Base-by-base conservation (phyloP, 768 basidiomycete genomes). In the Mycena latifolia region DNA sequence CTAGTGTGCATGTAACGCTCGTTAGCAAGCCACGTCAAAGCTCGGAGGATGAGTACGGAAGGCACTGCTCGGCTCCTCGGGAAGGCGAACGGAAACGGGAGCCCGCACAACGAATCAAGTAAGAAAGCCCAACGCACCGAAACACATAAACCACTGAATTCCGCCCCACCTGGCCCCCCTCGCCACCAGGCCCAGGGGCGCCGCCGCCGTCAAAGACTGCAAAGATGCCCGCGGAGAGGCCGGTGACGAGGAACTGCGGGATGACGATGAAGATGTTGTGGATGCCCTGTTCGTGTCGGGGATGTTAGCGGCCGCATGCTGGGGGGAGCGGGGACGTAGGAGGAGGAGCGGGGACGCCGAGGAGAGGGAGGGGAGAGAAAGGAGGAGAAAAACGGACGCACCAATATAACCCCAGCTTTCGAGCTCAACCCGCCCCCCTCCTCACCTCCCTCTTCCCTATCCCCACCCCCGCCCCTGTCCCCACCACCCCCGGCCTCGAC, bases 251-350 rank as follows among this genome's bases (percentile, higher is more conserved):
- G 78, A 98, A 96, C 73, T 99, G 97, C 0, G 97, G 97, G 9
- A 98, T 80, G 63, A 98, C 97, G 66, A 99, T 82, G 77, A 93
- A 97, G 63, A 98, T 87, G 73, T 98, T 98, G 78, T 98, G 96
- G 56, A 98, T 97, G 43, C 97, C 96, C 94, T 95, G 65, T 35
- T 17, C 29, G 27, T 56, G 37, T 39, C 37, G 14, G 58, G 29
- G 35, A 52, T 25, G 46, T 60, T 17, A 28, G 27, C 17, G n/a
- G n/a, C n/a, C n/a, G n/a, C n/a, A n/a, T n/a, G n/a, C n/a, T n/a
- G n/a, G n/a, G 8, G 14, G 37, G 37, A 37, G 37, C 37, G 37
- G 37, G 15, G 37, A 17, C 9, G 37, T 28, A 28, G 31, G 12
- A 20, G 52, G 52, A 37, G 9, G 52, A 25, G 31, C 3, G 24